These are phyloP conservation scores for Clavispora asparagi DNA, from an alignment of 805 yeast species.

Conservation along the genomic window DNA sequence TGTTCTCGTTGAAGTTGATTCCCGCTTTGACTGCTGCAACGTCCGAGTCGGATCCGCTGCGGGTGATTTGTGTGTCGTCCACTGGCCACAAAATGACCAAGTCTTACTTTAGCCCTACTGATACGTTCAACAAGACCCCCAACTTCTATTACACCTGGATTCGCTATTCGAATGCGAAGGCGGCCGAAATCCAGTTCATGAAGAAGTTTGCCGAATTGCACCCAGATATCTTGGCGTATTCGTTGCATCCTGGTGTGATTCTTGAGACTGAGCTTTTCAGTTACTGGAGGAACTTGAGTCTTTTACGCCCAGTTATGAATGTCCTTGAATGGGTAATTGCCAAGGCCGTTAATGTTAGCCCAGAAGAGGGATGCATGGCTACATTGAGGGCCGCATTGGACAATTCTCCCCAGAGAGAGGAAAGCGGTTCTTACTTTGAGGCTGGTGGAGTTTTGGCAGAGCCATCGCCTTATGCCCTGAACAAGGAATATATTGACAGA, in stretches of 20 bases:
- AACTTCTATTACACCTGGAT: constrained; percentile 22
- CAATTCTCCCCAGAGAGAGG: constrained; percentile 14
- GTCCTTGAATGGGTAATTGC: constrained; percentile 12
- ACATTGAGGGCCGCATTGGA: constrained; percentile 32
- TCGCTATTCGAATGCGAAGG: constrained; percentile 33
- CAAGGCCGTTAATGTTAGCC: constrained; percentile 21
- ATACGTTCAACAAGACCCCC: constrained; percentile 22
- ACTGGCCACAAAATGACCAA: constrained; percentile 26
- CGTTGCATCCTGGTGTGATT: constrained; percentile 38
- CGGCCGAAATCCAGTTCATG: constrained; percentile 27
- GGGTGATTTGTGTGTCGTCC: constrained; percentile 29
- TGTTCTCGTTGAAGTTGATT: constrained; percentile 26
- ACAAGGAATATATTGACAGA: constrained; percentile 15
- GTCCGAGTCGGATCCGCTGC: constrained; percentile 16
- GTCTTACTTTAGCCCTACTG: constrained; percentile 21
- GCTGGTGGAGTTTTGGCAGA: constrained; percentile 26
- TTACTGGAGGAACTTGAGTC: constrained; percentile 22
- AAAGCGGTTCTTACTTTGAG: constrained; percentile 26
- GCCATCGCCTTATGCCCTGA: constrained; percentile 22
- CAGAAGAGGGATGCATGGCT: constrained; percentile 32
- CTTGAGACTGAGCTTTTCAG: constrained; percentile 29
- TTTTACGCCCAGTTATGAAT: constrained; percentile 18
- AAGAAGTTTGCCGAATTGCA: constrained; percentile 21
- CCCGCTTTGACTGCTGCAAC: constrained; percentile 21
- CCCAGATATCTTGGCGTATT: constrained; percentile 27